phyloP scores from a whole-genome alignment of 192 early-diverging fungal species.

The Dissophora ornata region DNA sequence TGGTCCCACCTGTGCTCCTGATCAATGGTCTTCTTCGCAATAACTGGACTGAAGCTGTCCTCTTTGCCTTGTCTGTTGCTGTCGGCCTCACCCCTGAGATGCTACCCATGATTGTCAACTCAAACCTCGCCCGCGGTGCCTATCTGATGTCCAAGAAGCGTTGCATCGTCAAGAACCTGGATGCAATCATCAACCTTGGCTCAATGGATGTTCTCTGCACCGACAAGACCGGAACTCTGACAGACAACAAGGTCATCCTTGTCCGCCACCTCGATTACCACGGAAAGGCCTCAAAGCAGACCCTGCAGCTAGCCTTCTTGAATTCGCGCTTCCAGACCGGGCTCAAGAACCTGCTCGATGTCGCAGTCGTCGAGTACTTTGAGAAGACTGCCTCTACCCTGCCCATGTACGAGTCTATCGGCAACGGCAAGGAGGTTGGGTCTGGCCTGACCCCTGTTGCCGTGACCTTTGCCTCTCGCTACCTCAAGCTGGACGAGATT shows the following conservation, averaged over 20 bases:
- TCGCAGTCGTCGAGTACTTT: slow-evolving; percentile 56
- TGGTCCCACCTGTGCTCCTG: slow-evolving; percentile 61
- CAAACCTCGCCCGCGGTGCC: slow-evolving; percentile 63
- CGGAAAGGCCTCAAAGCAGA: slow-evolving; percentile 23
- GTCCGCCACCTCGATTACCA: slow-evolving; percentile 41
- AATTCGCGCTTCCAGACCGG: slow-evolving; percentile 62
- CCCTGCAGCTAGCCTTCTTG: slow-evolving; percentile 54
- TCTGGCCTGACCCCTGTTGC: slow-evolving; percentile 13
- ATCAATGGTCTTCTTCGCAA: slow-evolving; percentile 54
- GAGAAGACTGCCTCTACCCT: slow-evolving; percentile 30
- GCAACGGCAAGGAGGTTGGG: slow-evolving; percentile 11
- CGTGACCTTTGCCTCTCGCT: slow-evolving; percentile 19
- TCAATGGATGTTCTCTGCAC: slow-evolving; percentile 61
- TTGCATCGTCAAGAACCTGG: slow-evolving; percentile 61
- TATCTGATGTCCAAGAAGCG: slow-evolving; percentile 55
- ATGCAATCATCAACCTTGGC: slow-evolving; percentile 61
- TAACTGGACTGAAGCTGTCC: slow-evolving; percentile 48
- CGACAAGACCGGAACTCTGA: slow-evolving; percentile 65
- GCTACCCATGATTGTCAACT: slow-evolving; percentile 65
- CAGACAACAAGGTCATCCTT: slow-evolving; percentile 58
- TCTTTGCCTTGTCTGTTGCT: slow-evolving; percentile 60
- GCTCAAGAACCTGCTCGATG: slow-evolving; percentile 61
- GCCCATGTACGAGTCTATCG: slow-evolving; percentile 22
- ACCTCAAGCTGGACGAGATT: slow-evolving; percentile 58
- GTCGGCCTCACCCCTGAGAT: slow-evolving; percentile 68